These are phyloP conservation scores for Euphorbia tirucalli DNA, from an alignment of 345 rosid species.

Conservation along the genomic window DNA sequence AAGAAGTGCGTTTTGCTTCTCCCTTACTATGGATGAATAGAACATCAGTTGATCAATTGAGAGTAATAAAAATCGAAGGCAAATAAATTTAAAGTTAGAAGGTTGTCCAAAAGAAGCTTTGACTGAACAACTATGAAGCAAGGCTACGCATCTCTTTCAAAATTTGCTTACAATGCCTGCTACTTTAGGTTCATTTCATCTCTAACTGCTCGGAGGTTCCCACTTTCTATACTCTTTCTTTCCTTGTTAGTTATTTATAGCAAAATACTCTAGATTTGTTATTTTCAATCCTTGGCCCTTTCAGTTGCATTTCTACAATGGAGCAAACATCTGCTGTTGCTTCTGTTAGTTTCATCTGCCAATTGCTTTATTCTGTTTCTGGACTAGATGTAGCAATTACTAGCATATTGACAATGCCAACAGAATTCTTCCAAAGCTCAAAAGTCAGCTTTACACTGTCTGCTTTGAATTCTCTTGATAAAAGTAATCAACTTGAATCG, in stretches of 20 bases:
- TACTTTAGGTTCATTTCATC: not conserved
- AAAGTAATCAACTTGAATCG: constrained; percentile 54
- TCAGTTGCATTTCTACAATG: constrained; percentile 55
- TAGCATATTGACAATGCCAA: constrained; percentile 78
- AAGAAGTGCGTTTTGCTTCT: not conserved
- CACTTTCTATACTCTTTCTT: too few species aligned
- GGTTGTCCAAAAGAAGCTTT: not conserved
- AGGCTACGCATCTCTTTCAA: not conserved
- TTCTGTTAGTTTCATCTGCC: constrained; percentile 79
- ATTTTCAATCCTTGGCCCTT: too few species aligned
- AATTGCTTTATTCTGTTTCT: constrained; percentile 65
- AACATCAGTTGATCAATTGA: not conserved
- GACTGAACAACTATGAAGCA: not conserved
- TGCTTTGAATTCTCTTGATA: constrained; percentile 78
- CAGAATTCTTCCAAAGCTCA: constrained; percentile 57
- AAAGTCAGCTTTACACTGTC: constrained; percentile 65
- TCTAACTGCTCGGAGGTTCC: not conserved
- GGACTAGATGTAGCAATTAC: constrained; percentile 67
- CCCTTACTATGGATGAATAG: not conserved
- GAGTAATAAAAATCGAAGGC: not conserved
- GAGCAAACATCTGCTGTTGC: constrained; percentile 51
- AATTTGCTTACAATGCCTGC: not conserved
- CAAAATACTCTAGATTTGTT: too few species aligned
- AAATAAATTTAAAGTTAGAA: not conserved
- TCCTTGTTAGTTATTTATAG: too few species aligned